phyloP scores from a whole-genome alignment of 2,329 filamentous ascomycete genomes.

The Graphilbum ipis-grandicollis region DNA sequence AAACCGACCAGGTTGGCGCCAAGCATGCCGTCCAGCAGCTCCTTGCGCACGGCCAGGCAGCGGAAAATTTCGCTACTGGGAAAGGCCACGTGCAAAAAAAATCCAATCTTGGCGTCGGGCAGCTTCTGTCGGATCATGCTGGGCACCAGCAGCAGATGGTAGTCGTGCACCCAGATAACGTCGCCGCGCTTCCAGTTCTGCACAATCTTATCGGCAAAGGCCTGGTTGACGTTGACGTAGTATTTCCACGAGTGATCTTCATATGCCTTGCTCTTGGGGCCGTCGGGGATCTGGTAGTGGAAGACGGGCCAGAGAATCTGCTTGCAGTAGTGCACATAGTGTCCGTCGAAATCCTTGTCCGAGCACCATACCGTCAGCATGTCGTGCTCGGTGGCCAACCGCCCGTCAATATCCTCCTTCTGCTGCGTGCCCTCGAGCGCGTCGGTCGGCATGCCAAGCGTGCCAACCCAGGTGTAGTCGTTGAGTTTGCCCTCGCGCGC shows the following conservation, averaged over 20 bases:
- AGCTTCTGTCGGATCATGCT: conserved; percentile 78
- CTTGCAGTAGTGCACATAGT: conserved; percentile 94
- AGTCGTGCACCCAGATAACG: conserved; percentile 89
- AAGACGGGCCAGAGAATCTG: conserved; percentile 96
- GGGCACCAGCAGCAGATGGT: conserved; percentile 79
- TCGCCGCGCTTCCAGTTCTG: conserved; percentile 89
- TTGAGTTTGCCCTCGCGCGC: conserved; percentile 48
- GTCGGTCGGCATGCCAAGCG: conserved; percentile 86
- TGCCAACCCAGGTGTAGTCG: conserved; percentile 81
- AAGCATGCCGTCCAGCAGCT: conserved; percentile 81
- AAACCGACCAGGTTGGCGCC: conserved; percentile 87
- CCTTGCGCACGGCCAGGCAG: conserved; percentile 70
- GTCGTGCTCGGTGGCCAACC: conserved; percentile 63
- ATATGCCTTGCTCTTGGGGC: conserved; percentile 95
- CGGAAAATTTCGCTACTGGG: conserved; percentile 93
- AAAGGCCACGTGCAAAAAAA: conserved; percentile 90
- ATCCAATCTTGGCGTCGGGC: conserved; percentile 86
- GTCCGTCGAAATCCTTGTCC: conserved; percentile 85
- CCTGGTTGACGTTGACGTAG: conserved; percentile 83
- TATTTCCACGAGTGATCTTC: conserved; percentile 94
- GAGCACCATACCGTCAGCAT: conserved; percentile 72
- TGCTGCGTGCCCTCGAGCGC: conserved; percentile 55
- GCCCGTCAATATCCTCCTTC: conserved; percentile 70
- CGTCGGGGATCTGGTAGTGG: conserved; percentile 95
- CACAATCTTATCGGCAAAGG: conserved; percentile 79